Conservation (phyloP, 2,329 filamentous ascomycete species). For the Blumeria hordei region DNA sequence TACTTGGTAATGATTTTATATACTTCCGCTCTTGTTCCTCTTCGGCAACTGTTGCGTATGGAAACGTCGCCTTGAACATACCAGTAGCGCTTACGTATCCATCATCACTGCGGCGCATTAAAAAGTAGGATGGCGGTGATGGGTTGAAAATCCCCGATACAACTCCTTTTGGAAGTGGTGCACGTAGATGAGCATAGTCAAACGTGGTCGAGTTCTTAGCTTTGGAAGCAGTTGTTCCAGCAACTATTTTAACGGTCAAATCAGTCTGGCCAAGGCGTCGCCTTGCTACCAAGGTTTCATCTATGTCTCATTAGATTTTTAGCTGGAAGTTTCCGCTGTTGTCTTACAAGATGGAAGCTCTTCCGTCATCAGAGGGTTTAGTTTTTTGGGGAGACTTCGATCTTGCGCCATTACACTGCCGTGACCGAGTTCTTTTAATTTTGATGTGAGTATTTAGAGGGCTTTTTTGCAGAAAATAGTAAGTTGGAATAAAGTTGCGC, state of each 20-base stretch:
- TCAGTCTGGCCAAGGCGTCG: conserved; percentile 84
- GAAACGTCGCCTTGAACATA: conserved; percentile 83
- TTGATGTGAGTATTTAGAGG: too few species aligned
- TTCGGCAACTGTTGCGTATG: conserved; percentile 46
- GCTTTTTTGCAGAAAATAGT: too few species aligned
- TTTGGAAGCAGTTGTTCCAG: conserved; percentile 44
- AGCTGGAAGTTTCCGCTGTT: conserved; percentile 5
- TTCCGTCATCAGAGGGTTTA: conserved; percentile 42
- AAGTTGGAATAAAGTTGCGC: too few species aligned
- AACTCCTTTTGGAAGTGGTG: conserved; percentile 76
- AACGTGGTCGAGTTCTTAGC: conserved; percentile 61
- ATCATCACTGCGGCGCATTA: conserved; percentile 78
- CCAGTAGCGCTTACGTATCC: conserved; percentile 68
- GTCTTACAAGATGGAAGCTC: conserved; percentile 38
- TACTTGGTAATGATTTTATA: conserved; percentile 60
- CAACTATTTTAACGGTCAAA: conserved; percentile 57
- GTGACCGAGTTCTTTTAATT: too few species aligned
- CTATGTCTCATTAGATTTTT: conserved; percentile 9
- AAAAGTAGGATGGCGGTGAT: conserved; percentile 71
- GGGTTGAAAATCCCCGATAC: conserved; percentile 81
- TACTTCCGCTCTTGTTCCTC: conserved; percentile 58
- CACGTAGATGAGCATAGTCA: conserved; percentile 88
- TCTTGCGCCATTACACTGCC: conserved; percentile 5
- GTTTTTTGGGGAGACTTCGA: conserved; percentile 27
- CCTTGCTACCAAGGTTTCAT: conserved; percentile 31